Evolutionary conservation across 106 monocot species (phyloP).

Genomic region (Dioscorea zingiberensis): DNA sequence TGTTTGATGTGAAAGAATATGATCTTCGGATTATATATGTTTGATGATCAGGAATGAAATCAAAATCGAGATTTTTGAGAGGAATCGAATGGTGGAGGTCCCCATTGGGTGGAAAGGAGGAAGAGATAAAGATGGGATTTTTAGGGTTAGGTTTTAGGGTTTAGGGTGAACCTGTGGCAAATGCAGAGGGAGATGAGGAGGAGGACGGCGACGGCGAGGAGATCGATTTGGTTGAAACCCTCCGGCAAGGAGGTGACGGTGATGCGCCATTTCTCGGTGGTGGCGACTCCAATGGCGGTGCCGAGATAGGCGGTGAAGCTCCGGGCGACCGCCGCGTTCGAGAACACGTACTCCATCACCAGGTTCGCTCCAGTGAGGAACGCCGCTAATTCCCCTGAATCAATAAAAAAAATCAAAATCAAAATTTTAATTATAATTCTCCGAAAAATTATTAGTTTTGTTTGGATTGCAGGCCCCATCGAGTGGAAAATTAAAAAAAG

Average conservation of each 20-base stretch:
- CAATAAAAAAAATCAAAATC: no score
- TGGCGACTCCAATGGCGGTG: slow-evolving; percentile 55
- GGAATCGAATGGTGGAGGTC: slow-evolving; percentile 5
- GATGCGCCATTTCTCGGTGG: slow-evolving; percentile 55
- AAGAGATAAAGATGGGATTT: no score
- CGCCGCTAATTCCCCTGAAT: slow-evolving; percentile 88
- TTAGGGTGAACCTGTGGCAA: slow-evolving; percentile 95
- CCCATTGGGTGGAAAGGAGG: no score
- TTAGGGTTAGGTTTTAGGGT: no score
- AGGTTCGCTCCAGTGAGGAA: slow-evolving; percentile 87
- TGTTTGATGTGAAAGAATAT: no score
- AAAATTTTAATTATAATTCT: no score
- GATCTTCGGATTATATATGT: no score
- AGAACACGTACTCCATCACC: slow-evolving; percentile 97
- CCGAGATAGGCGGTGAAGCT: slow-evolving; percentile 86
- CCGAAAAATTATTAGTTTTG: no score
- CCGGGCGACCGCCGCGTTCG: slow-evolving; percentile 90
- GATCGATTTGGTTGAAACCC: slow-evolving; percentile 84
- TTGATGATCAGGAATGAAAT: background rate
- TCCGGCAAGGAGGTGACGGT: slow-evolving; percentile 56
- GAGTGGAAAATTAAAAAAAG: background rate
- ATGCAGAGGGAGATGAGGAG: slow-evolving; percentile 58
- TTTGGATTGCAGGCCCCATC: background rate
- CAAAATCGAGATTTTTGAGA: background rate
- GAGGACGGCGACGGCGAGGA: slow-evolving; percentile 68